Evolutionary conservation across 345 rosid species (phyloP), one percentile per base, ranked within the genome.

Genomic region (Populus alba): DNA sequence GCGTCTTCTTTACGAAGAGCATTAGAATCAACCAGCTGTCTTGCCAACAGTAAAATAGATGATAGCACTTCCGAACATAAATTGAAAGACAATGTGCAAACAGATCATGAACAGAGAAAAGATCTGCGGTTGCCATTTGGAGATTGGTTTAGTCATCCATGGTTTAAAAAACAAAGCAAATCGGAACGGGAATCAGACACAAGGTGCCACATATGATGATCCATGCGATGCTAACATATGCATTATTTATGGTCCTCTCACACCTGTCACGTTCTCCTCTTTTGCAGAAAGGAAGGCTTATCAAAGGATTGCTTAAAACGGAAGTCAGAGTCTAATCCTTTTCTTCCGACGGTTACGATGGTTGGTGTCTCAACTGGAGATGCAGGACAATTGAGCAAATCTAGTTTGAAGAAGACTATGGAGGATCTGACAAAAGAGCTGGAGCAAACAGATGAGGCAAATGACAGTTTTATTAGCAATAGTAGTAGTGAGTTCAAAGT

Each of bases 321-420:
- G 51, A 86, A 88, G 78, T 65, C 85, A 76, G 85, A 83, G 80
- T 63, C 68, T 3, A 94, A 83, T 77, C 98, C 97, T 71, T 91
- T 92, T 78, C 93, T 96, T 82, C 99, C 99, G n/a, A 96, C 90
- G 90, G 86, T 96, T 57, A 96, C 98, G 39, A 94, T 96, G 99
- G 97, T 96, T 9, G 99, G 99, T 17, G 89, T 96, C 84, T 92
- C 99, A 69, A 90, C 91, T 1, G 91, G 91, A 65, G 97, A 94
- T 33, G 87, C 88, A 23, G 97, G 95, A 76, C 88, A 91, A 70
- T 85, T 89, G 94, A 94, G 89, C 74, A 92, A 94, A 81, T 83
- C 95, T 63, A 91, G 81, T 73, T 86, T 92, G 39, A 94, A 96
- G 87, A 94, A 89, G 85, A 96, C 95, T 8, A 89, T 96, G 97